A percentile compares a stretch with the other conserved stretches of the same genome.
Evolutionary conservation across 2,329 filamentous ascomycete genomes (phyloP).

Genomic region (Fusarium sp.): DNA sequence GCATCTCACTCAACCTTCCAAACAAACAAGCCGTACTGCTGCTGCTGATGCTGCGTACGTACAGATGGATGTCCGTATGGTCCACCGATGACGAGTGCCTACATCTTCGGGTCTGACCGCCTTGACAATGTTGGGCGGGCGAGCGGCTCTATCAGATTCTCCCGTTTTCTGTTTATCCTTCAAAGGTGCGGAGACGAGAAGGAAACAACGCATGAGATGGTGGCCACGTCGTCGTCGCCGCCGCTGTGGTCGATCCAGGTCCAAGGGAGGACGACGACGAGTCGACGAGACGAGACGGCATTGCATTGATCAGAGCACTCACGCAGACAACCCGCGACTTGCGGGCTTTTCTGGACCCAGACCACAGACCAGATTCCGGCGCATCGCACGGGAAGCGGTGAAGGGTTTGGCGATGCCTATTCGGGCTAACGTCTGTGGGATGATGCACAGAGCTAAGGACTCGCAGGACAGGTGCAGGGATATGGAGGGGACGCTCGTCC

Average conservation of each 20-base stretch:
- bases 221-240: slow-evolving; percentile 33
- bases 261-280: slow-evolving; percentile 18
- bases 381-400: slow-evolving; percentile 42
- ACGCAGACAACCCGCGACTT: slow-evolving; percentile 13
- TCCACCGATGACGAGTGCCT: slow-evolving; percentile 31
- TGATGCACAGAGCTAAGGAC: slow-evolving; percentile 43
- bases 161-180: slow-evolving; percentile 4
- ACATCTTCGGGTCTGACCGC: slow-evolving; percentile 46
- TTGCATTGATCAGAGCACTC: slow-evolving; percentile 30
- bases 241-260: slow-evolving; percentile 27
- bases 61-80: slow-evolving; percentile 8
- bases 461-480: slow-evolving; percentile 34
- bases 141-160: slow-evolving; percentile 20
- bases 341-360: slow-evolving; percentile 39
- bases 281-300: slow-evolving; percentile 20
- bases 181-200: slow-evolving; percentile 20
- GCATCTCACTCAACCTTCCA: neutral
- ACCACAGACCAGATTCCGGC: slow-evolving; percentile 18
- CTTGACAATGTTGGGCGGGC: slow-evolving; percentile 21
- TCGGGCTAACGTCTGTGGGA: slow-evolving; percentile 38
- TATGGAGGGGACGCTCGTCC: slow-evolving; percentile 20
- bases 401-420: slow-evolving; percentile 44
- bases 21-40: neutral
- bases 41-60: neutral
- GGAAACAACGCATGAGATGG: slow-evolving; percentile 23